Conservation (phyloP, 495 filamentous ascomycete species). For the Glarea lozoyensis region DNA sequence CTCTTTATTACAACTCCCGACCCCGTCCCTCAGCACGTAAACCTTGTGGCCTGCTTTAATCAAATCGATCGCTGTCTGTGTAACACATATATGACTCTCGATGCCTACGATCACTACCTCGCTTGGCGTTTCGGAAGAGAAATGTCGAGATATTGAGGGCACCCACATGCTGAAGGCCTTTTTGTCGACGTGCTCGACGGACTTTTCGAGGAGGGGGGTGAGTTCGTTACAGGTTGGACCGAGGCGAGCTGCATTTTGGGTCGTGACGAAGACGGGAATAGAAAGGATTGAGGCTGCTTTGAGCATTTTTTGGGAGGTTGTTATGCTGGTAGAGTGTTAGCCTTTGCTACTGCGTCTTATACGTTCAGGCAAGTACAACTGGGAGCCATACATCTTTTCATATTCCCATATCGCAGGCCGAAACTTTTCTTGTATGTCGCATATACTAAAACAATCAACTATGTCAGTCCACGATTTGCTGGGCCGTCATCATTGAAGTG, state of each 20-base stretch:
- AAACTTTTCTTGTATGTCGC: constrained; percentile 95
- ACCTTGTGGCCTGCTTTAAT: constrained; percentile 66
- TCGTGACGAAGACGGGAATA: constrained; percentile 76
- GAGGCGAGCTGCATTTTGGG: constrained; percentile 67
- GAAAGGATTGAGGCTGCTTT: constrained; percentile 48
- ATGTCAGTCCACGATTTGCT: neutral
- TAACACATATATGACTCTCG: constrained; percentile 90
- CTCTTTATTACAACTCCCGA: constrained; percentile 73
- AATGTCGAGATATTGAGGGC: constrained; percentile 35
- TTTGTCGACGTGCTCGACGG: constrained; percentile 43
- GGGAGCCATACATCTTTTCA: constrained; percentile 56
- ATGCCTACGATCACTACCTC: constrained; percentile 71
- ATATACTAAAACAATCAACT: constrained; percentile 51
- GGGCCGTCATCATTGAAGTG: neutral
- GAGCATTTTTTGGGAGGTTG: constrained; percentile 45
- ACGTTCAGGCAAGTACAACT: too few species aligned
- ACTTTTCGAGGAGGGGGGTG: constrained; percentile 20
- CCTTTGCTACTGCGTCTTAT: too few species aligned
- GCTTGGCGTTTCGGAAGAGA: constrained; percentile 21
- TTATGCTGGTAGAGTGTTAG: constrained; percentile 31
- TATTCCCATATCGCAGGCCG: constrained; percentile 73
- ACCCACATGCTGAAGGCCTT: constrained; percentile 80
- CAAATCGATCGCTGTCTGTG: constrained; percentile 82
- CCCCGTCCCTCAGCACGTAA: constrained; percentile 85
- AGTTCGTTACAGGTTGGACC: constrained; percentile 67